Base-by-base conservation (phyloP, 768 basidiomycete genomes). In the Lyophyllum atratum region DNA sequence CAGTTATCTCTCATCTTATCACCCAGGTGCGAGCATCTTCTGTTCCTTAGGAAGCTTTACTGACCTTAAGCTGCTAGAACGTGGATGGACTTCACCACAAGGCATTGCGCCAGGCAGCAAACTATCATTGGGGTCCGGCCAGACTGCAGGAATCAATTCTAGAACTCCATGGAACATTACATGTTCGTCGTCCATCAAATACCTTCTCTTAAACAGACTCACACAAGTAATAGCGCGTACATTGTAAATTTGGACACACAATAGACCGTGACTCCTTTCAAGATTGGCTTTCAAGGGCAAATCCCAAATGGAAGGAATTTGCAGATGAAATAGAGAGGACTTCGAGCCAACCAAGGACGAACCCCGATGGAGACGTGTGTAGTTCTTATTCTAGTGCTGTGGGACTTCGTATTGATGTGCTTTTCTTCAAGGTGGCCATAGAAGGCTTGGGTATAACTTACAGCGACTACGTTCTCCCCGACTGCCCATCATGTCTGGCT, bases 71-170 rank as follows among this genome's bases (percentile, higher is more conserved):
- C n/a, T n/a, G 25, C 19, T 3, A 89, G 79, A 92, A 92, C 62
- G 95, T 98, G n/a, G 96, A 98, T 66, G 95, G 94, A 2, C 82
- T 98, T 6, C 95, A 98, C 66, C 86, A 86, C 50, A 93, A 92
- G 72, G 91, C 93, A 8, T 72, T 90, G 19, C 55, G 72, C 73
- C 63, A 66, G 48, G 60, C 70, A 21, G 66, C 70, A 8, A 52
- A 60, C 21, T 31, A 55, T 29, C 45, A 62, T 39, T 67, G 78
- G 81, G 58, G 74, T 70, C 73, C 72, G 67, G 59, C 72, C 68
- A 67, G 66, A n/a, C 66, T 70, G 48, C 72, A 60, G 51, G 70
- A 61, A 68, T 72, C 64, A 24, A 85, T 94, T 43, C 75, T 97
- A 22, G 93, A 96, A 68, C 81, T 98, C 8, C 95, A 98, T 69